Base-by-base conservation (phyloP, 805 yeast species). In the Pichia thaimueangensis region DNA sequence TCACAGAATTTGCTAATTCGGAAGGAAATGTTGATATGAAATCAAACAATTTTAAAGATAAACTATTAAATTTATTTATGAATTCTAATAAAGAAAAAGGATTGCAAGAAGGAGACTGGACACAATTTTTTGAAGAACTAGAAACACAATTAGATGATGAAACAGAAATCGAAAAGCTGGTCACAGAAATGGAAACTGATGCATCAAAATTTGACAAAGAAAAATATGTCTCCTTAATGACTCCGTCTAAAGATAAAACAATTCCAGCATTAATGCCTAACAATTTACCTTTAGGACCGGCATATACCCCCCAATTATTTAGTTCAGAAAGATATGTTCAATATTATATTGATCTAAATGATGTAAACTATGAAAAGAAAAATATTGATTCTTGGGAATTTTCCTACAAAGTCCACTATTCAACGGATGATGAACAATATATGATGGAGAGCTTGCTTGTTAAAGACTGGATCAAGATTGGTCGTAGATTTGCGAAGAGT, bases 311-410 rank as follows among this genome's bases (percentile, higher is more conserved):
- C 2, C 94, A 86, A 63, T 56, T 78, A 25, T 84, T 84, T 50
- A 70, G 91, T 0, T 95, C 95, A 0, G 71, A 74, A 30, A 66
- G 77, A 46, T 87, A 80, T 60, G 78, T 78, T 1, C 94, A 85
- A 57, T 86, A 81, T 57, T 86, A 67, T 58, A 71, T 80, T n/a
- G 86, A 86, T 58, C 67, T 86, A 47, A 53, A 60, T 45, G 41
- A 47, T 16, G 9, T 39, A 6, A 48, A 48, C 28, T 45, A 43
- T 21, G 47, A 43, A 10, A 77, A 78, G 47, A 47, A 58, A 4
- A 51, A 63, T 19, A 63, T 65, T 0, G 55, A 58, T 11, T n/a
- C 9, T 11, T 64, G 70, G 50, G 58, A 67, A 15, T 82, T 85
- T 50, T 64, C 59, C 6, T 86, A 70, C 55, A 74, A 80, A 51